phyloP scores from a whole-genome alignment of 208 protist genomes.

The Trypanosoma avium region DNA sequence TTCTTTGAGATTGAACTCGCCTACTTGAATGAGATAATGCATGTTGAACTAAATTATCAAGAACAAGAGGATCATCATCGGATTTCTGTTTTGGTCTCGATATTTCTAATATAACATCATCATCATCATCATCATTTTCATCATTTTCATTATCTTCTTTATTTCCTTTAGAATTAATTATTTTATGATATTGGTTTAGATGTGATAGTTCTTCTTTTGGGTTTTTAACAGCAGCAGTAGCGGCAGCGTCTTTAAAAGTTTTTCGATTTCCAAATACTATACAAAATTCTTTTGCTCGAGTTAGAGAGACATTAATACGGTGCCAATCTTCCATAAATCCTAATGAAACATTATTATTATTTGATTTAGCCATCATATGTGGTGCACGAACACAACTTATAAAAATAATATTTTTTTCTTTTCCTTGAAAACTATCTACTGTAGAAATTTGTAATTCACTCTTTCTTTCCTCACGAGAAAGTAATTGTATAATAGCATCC shows the following conservation, averaged over 20 bases:
- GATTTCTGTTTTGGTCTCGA: constrained; percentile 18
- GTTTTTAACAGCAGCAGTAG: constrained; percentile 9
- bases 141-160: constrained; percentile 29
- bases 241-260: constrained; percentile 39
- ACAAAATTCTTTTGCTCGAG: constrained; percentile 84
- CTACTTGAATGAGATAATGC: constrained; percentile 17
- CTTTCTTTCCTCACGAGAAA: constrained; percentile 53
- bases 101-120: constrained; percentile 6
- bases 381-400: constrained; percentile 86
- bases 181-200: background rate
- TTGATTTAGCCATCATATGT: constrained; percentile 4
- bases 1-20: constrained; percentile 6
- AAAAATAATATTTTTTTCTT: constrained; percentile 93
- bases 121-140: constrained; percentile 17
- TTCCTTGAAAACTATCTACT: constrained; percentile 94
- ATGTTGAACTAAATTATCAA: constrained; percentile 52
- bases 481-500: constrained; percentile 36
- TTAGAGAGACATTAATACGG: constrained; percentile 93
- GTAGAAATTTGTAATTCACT: constrained; percentile 81
- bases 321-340: constrained; percentile 90
- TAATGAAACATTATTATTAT: constrained; percentile 34
- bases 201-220: background rate
- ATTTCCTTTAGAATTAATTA: constrained; percentile 13
- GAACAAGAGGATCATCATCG: constrained; percentile 61
- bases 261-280: constrained; percentile 62